Conservation (phyloP, 192 early-diverging fungal species). For the Polychytrium aggregatum region DNA sequence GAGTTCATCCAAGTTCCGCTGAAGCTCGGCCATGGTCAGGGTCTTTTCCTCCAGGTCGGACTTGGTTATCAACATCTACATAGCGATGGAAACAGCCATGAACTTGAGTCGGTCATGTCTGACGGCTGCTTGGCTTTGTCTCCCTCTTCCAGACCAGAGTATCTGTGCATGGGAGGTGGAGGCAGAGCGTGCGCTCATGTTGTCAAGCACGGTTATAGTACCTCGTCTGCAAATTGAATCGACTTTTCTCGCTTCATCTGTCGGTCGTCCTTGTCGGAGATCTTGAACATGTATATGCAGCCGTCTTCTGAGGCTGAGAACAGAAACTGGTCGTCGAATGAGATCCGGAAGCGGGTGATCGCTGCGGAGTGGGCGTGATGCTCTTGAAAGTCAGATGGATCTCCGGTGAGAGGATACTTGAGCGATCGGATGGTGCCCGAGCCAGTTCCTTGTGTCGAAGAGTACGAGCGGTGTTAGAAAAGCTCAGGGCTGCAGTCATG, state of each 20-base stretch:
- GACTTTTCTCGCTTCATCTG: constrained; percentile 36
- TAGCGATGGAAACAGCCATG: neutral
- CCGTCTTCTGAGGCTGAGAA: constrained; percentile 47
- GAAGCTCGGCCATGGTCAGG: constrained; percentile 42
- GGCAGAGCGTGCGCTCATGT: no score
- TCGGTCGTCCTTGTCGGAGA: constrained; percentile 41
- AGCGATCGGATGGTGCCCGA: constrained; percentile 42
- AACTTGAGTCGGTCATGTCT: constrained; percentile 4
- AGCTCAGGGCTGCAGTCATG: neutral
- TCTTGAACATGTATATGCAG: constrained; percentile 41
- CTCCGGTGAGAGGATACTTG: constrained; percentile 38
- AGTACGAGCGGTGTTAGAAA: neutral
- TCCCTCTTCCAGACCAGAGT: no score
- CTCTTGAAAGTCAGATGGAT: constrained; percentile 41
- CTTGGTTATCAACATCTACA: constrained; percentile 49
- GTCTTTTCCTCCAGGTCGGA: constrained; percentile 50
- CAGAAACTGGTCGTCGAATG: constrained; percentile 48
- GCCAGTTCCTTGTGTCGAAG: constrained; percentile 24
- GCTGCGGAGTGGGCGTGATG: constrained; percentile 43
- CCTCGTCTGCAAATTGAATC: constrained; percentile 47
- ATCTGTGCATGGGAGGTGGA: no score
- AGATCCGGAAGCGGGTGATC: constrained; percentile 40
- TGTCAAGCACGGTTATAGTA: no score
- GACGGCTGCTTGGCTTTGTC: constrained; percentile 1
- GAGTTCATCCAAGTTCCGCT: constrained; percentile 48